Evolutionary conservation across 2,329 filamentous ascomycete species (phyloP).

Genomic region (Parastagonospora nodorum): DNA sequence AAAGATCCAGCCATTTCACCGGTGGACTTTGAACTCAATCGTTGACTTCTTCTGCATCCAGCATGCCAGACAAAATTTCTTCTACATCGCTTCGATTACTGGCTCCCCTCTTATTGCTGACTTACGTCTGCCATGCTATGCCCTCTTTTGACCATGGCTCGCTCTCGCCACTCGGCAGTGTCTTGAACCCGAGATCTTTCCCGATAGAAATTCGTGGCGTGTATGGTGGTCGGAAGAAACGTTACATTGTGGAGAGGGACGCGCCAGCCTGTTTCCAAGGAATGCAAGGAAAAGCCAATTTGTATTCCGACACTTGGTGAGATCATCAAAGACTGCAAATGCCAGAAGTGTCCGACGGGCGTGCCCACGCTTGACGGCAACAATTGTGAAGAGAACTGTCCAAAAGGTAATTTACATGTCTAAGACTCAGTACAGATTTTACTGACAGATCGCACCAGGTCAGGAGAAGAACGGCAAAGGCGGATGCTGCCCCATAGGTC

Average conservation of each 20-base stretch:
- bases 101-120: not conserved
- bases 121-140: not conserved
- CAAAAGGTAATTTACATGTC: constrained; percentile 1
- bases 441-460: not conserved
- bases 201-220: constrained; percentile 6
- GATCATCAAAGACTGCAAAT: constrained; percentile 8
- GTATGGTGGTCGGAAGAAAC: constrained; percentile 7
- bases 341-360: constrained; percentile 7
- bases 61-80: not conserved
- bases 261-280: constrained; percentile 1
- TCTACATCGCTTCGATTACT: not conserved
- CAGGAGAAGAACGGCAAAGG: constrained; percentile 5
- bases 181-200: not conserved
- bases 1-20: too few relatives aligned
- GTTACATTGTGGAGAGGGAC: constrained; percentile 8
- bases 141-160: constrained; percentile 6
- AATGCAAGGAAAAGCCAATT: constrained; percentile 5
- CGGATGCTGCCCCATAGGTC: constrained; percentile 22
- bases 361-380: constrained; percentile 1
- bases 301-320: constrained; percentile 3
- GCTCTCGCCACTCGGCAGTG: constrained; percentile 2
- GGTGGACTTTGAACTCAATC: too few relatives aligned
- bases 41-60: too few relatives aligned
- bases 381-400: constrained; percentile 4
- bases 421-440: not conserved